A percentile compares a stretch with the other conserved stretches of the same genome.
Conservation (phyloP, 306 rosid species). For the Gastrolobium villosum region DNA sequence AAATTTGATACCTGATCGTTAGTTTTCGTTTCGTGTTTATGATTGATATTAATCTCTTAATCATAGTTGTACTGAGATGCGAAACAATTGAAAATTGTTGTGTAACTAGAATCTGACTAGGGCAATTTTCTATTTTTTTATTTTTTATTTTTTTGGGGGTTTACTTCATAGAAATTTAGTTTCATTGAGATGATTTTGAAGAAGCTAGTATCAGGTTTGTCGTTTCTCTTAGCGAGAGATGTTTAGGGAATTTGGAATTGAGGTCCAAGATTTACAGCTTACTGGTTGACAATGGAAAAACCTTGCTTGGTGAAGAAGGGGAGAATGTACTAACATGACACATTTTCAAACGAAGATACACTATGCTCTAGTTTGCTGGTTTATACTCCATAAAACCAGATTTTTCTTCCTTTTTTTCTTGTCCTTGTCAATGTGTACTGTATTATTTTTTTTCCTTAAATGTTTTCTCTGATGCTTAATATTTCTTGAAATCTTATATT, state of each 20-base stretch:
- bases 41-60: neutral
- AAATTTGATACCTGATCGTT: neutral
- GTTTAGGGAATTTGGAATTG: constrained; percentile 1
- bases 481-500: constrained; percentile 12
- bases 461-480: neutral
- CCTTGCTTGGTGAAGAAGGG: constrained; percentile 6
- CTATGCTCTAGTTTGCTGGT: neutral
- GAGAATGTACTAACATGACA: neutral
- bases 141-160: too few relatives aligned
- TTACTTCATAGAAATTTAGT: too few relatives aligned
- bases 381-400: too few relatives aligned
- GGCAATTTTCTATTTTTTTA: neutral
- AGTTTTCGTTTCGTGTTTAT: neutral
- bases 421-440: neutral
- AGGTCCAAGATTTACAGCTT: neutral
- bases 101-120: neutral
- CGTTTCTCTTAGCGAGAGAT: neutral
- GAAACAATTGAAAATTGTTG: neutral
- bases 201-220: neutral
- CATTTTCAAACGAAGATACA: neutral
- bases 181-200: constrained; percentile 15
- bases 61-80: neutral
- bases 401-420: neutral
- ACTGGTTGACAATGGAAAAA: neutral
- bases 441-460: neutral